Percentiles rank a stretch among this genome's conserved stretches.
phyloP scores from a whole-genome alignment of 139 green algal species.

The Picochlorum costavermella region DNA sequence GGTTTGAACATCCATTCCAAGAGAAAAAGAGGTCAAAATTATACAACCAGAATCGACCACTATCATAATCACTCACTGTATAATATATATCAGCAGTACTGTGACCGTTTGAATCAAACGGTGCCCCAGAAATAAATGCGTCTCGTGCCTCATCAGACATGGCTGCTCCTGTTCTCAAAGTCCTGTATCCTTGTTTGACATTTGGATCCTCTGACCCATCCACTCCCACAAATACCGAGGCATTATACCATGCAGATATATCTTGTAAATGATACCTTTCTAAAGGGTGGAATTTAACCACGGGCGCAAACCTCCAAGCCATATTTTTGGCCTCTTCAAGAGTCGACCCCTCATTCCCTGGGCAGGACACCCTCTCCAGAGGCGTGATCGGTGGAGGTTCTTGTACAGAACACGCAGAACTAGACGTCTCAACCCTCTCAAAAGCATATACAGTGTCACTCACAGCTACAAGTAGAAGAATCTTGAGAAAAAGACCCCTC shows the following conservation, averaged over 20 bases:
- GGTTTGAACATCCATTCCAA: constrained; percentile 19
- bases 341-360: not conserved
- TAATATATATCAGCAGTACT: constrained; percentile 9
- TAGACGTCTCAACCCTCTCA: constrained; percentile 1
- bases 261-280: not conserved
- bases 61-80: not conserved
- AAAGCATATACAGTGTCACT: not conserved
- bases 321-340: not conserved
- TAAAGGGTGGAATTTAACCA: not conserved
- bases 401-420: not conserved
- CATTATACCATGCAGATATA: constrained; percentile 1
- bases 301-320: not conserved
- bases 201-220: constrained; percentile 1
- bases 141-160: constrained; percentile 4
- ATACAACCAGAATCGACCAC: constrained; percentile 9
- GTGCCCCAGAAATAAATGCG: constrained; percentile 3
- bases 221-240: not conserved
- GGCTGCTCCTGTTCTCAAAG: not conserved
- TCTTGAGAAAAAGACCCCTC: not conserved
- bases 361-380: not conserved
- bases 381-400: not conserved
- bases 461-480: not conserved
- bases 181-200: not conserved
- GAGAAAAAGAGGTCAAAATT: constrained; percentile 23
- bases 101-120: constrained; percentile 1